Percentiles rank a stretch among this genome's conserved stretches.
Conservation (phyloP, 768 basidiomycete species). For the Candolleomyces aberdarensis region DNA sequence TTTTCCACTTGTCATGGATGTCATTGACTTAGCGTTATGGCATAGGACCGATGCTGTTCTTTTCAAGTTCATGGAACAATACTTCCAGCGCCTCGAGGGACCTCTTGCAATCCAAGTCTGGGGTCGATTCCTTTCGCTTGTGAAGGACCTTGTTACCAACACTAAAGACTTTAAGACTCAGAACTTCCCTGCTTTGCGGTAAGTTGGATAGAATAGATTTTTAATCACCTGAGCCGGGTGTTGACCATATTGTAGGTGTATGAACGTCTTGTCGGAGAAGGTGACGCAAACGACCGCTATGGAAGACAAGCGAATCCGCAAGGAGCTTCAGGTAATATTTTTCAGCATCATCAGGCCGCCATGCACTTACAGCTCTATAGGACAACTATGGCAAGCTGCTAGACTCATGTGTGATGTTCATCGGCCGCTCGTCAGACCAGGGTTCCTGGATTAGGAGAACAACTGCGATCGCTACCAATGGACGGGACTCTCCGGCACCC, state of each 20-base stretch:
- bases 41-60: slow-evolving; percentile 63
- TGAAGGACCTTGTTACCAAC: slow-evolving; percentile 70
- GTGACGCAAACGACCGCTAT: slow-evolving; percentile 85
- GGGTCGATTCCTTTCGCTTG: slow-evolving; percentile 71
- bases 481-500: slow-evolving; percentile 67
- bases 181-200: slow-evolving; percentile 74
- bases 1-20: background rate
- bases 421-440: slow-evolving; percentile 70
- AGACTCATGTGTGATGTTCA: slow-evolving; percentile 72
- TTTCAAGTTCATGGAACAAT: slow-evolving; percentile 89
- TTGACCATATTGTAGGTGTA: slow-evolving; percentile 47
- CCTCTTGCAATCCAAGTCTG: slow-evolving; percentile 93
- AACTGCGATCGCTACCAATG: slow-evolving; percentile 53
- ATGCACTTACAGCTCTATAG: slow-evolving; percentile 27
- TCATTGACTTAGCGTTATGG: slow-evolving; percentile 4
- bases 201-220: slow-evolving; percentile 12
- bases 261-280: slow-evolving; percentile 78
- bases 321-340: slow-evolving; percentile 73
- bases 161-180: slow-evolving; percentile 69
- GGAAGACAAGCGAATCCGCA: slow-evolving; percentile 83
- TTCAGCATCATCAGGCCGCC: background rate
- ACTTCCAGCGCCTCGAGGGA: slow-evolving; percentile 79
- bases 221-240: background rate
- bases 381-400: slow-evolving; percentile 85
- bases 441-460: slow-evolving; percentile 76